Percentiles rank a stretch among this genome's conserved stretches.
Evolutionary conservation across 345 rosid species (phyloP).

Genomic region (Syzygium oleosum): DNA sequence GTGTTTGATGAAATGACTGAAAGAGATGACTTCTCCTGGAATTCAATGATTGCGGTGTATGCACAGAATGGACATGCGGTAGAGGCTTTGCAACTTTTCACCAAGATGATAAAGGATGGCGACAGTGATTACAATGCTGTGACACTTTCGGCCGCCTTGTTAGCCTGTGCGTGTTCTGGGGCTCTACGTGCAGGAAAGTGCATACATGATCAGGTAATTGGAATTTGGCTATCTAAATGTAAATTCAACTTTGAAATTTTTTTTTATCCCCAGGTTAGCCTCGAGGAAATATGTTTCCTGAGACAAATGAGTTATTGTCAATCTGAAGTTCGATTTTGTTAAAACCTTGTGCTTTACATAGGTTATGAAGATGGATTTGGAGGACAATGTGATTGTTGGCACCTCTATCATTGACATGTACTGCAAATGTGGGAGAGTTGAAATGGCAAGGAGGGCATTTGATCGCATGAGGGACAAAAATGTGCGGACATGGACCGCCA

Average conservation of each 20-base stretch:
- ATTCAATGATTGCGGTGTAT: constrained; percentile 62
- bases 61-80: constrained; percentile 63
- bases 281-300: neutral
- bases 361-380: constrained; percentile 72
- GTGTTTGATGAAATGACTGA: constrained; percentile 58
- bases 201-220: constrained; percentile 66
- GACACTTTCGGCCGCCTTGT: constrained; percentile 58
- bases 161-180: constrained; percentile 73
- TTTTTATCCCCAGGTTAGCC: neutral
- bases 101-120: constrained; percentile 26
- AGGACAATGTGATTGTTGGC: constrained; percentile 53
- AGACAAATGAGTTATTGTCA: neutral
- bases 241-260: neutral
- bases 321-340: neutral
- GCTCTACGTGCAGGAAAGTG: constrained; percentile 56
- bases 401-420: constrained; percentile 82
- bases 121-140: constrained; percentile 45
- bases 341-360: constrained; percentile 3
- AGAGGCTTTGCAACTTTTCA: constrained; percentile 55
- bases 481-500: constrained; percentile 83
- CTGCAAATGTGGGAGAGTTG: constrained; percentile 77
- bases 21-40: constrained; percentile 69
- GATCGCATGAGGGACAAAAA: constrained; percentile 56
- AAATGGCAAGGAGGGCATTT: constrained; percentile 58
- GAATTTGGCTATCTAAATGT: neutral